Evolutionary conservation across 192 early-diverging fungal species (phyloP).

Genomic region (Spinellus fusiger): DNA sequence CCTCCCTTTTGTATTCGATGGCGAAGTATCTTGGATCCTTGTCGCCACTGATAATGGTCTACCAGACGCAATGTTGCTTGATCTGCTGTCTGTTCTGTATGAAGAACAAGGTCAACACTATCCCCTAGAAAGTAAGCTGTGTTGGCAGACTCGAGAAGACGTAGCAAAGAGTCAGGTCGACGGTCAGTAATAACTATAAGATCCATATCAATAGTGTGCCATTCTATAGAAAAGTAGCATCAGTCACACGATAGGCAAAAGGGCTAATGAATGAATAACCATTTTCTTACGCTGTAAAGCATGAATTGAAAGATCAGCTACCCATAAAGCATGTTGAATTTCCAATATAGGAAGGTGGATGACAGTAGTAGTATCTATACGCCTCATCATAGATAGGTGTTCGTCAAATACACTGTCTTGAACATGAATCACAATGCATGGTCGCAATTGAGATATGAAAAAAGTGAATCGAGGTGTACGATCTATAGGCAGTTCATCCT

Average conservation of each 20-base stretch:
- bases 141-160: slow-evolving; percentile 40
- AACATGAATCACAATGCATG: slow-evolving; percentile 13
- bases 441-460: background rate
- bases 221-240: slow-evolving; percentile 38
- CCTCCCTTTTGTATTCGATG: slow-evolving; percentile 49
- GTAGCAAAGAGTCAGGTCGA: slow-evolving; percentile 45
- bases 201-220: slow-evolving; percentile 48
- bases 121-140: slow-evolving; percentile 47
- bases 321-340: slow-evolving; percentile 40
- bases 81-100: slow-evolving; percentile 50
- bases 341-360: slow-evolving; percentile 37
- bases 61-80: slow-evolving; percentile 39
- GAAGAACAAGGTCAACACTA: slow-evolving; percentile 37
- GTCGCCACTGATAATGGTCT: slow-evolving; percentile 38
- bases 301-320: slow-evolving; percentile 43
- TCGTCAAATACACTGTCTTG: slow-evolving; percentile 8
- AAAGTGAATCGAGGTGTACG: slow-evolving; percentile 6
- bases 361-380: slow-evolving; percentile 13
- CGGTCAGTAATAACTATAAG: slow-evolving; percentile 48
- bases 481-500: slow-evolving; percentile 8
- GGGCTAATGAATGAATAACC: too few relatives aligned
- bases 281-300: slow-evolving; percentile 40
- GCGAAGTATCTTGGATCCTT: slow-evolving; percentile 38
- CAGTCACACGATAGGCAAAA: too few relatives aligned
- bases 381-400: slow-evolving; percentile 15